phyloP scores from a whole-genome alignment of 1,139 yeast species.

The Suhomyces coccinellae region DNA sequence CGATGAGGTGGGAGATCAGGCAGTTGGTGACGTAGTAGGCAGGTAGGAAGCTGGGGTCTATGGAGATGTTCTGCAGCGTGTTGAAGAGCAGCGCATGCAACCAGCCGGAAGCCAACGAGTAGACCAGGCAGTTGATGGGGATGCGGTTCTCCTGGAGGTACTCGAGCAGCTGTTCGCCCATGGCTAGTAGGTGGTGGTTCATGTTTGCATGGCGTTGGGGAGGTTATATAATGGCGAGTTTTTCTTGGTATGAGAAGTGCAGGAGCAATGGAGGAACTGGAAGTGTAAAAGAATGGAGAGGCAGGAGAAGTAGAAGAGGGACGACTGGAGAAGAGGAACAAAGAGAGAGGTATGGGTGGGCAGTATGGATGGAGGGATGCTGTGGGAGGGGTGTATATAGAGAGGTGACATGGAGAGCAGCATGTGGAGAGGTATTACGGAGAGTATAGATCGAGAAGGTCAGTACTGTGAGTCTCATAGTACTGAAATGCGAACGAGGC shows the following conservation, averaged over 20 bases:
- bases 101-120: constrained; percentile 36
- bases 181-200: constrained; percentile 11
- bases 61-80: constrained; percentile 18
- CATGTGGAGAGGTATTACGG: too few relatives aligned
- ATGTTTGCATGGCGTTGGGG: constrained; percentile 4
- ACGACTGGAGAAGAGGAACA: neutral
- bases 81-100: constrained; percentile 23
- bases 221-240: neutral
- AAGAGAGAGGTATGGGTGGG: too few relatives aligned
- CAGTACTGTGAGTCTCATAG: too few relatives aligned
- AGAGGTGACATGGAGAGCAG: too few relatives aligned
- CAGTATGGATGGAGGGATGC: too few relatives aligned
- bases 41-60: constrained; percentile 29
- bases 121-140: constrained; percentile 39
- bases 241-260: constrained; percentile 3
- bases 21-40: constrained; percentile 48
- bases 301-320: neutral
- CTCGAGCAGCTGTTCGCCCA: constrained; percentile 24
- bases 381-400: too few relatives aligned
- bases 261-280: neutral
- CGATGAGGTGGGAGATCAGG: constrained; percentile 22
- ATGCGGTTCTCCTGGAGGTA: constrained; percentile 24
- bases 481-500: too few relatives aligned
- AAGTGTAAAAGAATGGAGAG: neutral
- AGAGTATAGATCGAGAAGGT: too few relatives aligned